Conservation (phyloP, 1,284 basidiomycete genomes). For the Cryptococcus sp. region DNA sequence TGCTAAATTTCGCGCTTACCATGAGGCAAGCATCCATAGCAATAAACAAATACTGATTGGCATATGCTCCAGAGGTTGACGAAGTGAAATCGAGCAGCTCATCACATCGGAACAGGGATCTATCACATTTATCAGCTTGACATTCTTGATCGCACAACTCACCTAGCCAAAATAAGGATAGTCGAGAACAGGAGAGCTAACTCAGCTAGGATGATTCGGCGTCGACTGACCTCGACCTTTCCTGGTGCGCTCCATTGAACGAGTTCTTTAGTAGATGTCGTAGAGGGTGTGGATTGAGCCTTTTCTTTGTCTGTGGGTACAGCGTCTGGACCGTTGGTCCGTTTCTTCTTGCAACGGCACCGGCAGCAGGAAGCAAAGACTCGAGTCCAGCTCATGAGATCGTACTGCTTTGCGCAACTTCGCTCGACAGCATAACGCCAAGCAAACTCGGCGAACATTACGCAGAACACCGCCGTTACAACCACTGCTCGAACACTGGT, state of each 20-base stretch:
- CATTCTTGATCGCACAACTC: not conserved
- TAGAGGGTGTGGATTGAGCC: too few relatives aligned
- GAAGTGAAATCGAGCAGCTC: conserved; percentile 5
- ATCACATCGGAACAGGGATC: conserved; percentile 3
- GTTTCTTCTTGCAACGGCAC: too few relatives aligned
- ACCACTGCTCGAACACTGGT: not conserved
- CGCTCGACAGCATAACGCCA: not conserved
- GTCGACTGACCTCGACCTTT: too few relatives aligned
- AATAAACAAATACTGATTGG: conserved; percentile 6
- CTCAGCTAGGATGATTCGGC: not conserved
- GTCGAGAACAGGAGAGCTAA: conserved; percentile 3
- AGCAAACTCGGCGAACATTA: conserved; percentile 8
- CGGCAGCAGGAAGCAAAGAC: not conserved
- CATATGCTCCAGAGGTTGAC: not conserved
- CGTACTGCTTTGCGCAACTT: not conserved
- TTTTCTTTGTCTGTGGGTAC: too few relatives aligned
- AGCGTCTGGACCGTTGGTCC: too few relatives aligned
- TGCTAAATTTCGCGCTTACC: not conserved
- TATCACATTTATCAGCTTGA: not conserved
- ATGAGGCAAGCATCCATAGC: conserved; percentile 3
- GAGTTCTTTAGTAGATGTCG: too few relatives aligned
- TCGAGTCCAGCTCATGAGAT: conserved; percentile 4
- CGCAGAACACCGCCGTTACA: conserved; percentile 6
- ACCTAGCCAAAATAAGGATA: conserved; percentile 2
- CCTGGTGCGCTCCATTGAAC: too few relatives aligned